Evolutionary conservation across 495 filamentous ascomycete species (phyloP).

Genomic region (Lophium mytilinum): DNA sequence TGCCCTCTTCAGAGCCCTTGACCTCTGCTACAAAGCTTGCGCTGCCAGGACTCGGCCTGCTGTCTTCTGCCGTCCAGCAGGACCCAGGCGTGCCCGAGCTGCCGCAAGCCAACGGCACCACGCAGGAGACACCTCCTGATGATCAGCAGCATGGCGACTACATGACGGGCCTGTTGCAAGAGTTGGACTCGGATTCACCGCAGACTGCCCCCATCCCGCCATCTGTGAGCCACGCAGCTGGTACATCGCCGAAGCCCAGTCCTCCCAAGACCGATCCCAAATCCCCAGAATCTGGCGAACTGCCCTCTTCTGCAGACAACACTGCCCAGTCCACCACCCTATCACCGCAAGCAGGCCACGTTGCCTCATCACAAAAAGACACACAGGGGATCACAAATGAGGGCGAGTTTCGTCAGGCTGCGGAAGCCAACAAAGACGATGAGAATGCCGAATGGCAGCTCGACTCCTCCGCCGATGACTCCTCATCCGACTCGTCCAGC

Average conservation of each 20-base stretch:
- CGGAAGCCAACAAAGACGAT: slow-evolving; percentile 45
- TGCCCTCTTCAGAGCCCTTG: neutral
- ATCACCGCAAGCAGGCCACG: neutral
- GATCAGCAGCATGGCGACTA: neutral
- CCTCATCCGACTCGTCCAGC: slow-evolving; percentile 30
- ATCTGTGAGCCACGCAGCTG: too few species aligned
- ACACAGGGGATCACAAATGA: neutral
- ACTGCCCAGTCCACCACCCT: neutral
- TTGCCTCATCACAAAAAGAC: neutral
- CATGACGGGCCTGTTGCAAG: too few species aligned
- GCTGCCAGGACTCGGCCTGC: slow-evolving; percentile 19
- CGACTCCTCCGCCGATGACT: slow-evolving; percentile 53
- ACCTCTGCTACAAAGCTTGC: neutral
- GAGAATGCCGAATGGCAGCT: slow-evolving; percentile 65
- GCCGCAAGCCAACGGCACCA: too few species aligned
- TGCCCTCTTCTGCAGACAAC: neutral
- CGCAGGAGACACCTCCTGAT: too few species aligned
- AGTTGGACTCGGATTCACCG: too few species aligned
- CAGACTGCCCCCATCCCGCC: too few species aligned
- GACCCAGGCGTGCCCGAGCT: too few species aligned
- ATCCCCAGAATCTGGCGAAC: too few species aligned
- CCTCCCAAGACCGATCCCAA: too few species aligned
- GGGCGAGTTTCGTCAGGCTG: slow-evolving; percentile 34
- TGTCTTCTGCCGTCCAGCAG: slow-evolving; percentile 2
- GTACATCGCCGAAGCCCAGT: too few species aligned